Conservation (phyloP, 768 basidiomycete genomes). For the Daedaleopsis sinensis region DNA sequence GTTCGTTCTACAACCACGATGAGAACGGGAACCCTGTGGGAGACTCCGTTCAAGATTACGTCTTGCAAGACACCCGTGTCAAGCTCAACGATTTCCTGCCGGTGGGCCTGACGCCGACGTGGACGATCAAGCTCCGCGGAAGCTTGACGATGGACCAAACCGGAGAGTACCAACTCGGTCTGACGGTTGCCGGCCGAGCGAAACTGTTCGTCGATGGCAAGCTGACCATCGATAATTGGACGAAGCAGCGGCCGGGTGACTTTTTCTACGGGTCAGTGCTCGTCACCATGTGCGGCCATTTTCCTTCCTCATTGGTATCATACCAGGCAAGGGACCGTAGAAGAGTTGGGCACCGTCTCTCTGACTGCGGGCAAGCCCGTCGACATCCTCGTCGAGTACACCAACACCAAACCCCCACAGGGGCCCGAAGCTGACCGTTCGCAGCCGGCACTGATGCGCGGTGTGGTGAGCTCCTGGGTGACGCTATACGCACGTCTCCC, state of each 20-base stretch:
- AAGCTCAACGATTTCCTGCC: constrained; percentile 72
- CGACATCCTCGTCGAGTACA: constrained; percentile 63
- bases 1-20: constrained; percentile 64
- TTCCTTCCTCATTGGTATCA: neutral
- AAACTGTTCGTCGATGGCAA: constrained; percentile 65
- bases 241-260: constrained; percentile 65
- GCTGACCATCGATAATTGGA: constrained; percentile 72
- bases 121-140: constrained; percentile 61
- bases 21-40: constrained; percentile 46
- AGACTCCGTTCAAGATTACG: constrained; percentile 47
- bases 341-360: constrained; percentile 57
- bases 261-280: constrained; percentile 64
- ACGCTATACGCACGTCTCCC: neutral
- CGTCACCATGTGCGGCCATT: neutral
- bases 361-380: constrained; percentile 49
- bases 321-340: constrained; percentile 60
- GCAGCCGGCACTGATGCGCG: constrained; percentile 70
- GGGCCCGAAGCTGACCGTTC: constrained; percentile 49
- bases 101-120: constrained; percentile 50
- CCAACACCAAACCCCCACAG: constrained; percentile 56
- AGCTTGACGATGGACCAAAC: constrained; percentile 51
- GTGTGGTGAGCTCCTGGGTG: constrained; percentile 49
- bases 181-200: constrained; percentile 65
- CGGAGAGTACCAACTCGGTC: constrained; percentile 57
- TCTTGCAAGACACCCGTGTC: constrained; percentile 60